Percentiles rank a stretch among this genome's conserved stretches.
Conservation (phyloP, 2,329 filamentous ascomycete genomes). For the Sclerotinia sclerotiorum region DNA sequence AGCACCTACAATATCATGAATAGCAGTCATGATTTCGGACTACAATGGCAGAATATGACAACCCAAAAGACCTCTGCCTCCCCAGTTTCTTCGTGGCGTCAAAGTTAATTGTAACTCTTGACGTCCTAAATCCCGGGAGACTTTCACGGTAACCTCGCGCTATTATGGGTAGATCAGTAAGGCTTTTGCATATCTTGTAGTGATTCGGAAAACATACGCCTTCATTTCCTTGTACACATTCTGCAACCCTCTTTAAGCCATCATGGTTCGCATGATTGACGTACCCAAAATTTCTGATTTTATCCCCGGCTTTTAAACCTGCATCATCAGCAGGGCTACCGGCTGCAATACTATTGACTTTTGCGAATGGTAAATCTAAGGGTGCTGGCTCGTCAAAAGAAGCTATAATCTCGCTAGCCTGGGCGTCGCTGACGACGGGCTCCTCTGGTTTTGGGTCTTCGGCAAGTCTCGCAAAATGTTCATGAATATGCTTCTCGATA, state of each 20-base stretch:
- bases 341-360: conserved; percentile 77
- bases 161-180: conserved; percentile 41
- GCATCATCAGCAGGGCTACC: conserved; percentile 80
- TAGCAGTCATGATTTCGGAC: conserved; percentile 31
- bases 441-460: conserved; percentile 42
- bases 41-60: conserved; percentile 85
- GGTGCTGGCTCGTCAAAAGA: conserved; percentile 39
- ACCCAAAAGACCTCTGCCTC: conserved; percentile 82
- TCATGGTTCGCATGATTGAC: conserved; percentile 86
- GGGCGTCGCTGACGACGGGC: conserved; percentile 32
- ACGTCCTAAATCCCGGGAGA: conserved; percentile 48
- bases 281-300: conserved; percentile 80
- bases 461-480: conserved; percentile 74
- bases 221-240: conserved; percentile 86
- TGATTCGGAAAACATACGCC: conserved; percentile 59
- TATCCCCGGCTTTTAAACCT: conserved; percentile 77
- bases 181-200: neutral
- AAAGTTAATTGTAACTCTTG: conserved; percentile 69
- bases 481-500: conserved; percentile 84
- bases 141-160: conserved; percentile 69
- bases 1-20: conserved; percentile 6
- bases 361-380: conserved; percentile 73
- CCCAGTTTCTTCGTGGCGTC: conserved; percentile 79
- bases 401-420: conserved; percentile 39
- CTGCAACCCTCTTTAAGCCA: conserved; percentile 78